Evolutionary conservation across 805 yeast species (phyloP), one percentile per base, ranked within the genome.

Genomic region (Suhomyces canberraensis): DNA sequence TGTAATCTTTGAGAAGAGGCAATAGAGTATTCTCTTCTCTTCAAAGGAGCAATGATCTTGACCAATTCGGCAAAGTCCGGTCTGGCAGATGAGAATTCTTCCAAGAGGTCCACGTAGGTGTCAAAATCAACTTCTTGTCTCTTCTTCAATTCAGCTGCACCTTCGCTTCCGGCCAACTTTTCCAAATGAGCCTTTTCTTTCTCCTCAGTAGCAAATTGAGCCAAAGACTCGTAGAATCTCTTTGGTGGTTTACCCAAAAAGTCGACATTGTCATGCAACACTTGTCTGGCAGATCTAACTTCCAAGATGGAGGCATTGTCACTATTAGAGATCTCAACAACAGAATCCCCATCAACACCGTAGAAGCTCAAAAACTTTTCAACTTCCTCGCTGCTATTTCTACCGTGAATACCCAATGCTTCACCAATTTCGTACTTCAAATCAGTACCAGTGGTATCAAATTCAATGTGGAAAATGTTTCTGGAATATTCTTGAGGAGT

Each of bases 1-100:
- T 91, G 97, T 54, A 86, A 71, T 60, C 77, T 86, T 66, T 91
- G 98, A 19, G 97, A 90, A 1, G 97, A 90, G 3, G 98, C 97
- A 63, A 91, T 91, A 11, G 97, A 91, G 62, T 91, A 91, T 66
- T 91, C 98, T 72, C 98, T 85, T 72, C 98, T 84, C 73, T 91
- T 91, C 58, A 90, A 75, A 13, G 95, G 90, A 16, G 95, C 79
- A 46, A 91, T 76, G 40, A 91, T 64, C 50, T 75, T 75, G 24
- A 83, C 78, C 50, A 91, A 73, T 16, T 85, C 88, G 39, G 70
- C 73, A 39, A 84, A 68, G 3, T 78, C 51, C 17, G 97, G 97
- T 60, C 81, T 80, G 16, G 91, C 95, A 40, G 90, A 80, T 49
- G 77, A 71, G 74, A 85, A 91, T 56, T 84, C 78, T 48, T 76